Evolutionary conservation across 441 rosid genomes (phyloP).

Genomic region (Corymbia calophylla): DNA sequence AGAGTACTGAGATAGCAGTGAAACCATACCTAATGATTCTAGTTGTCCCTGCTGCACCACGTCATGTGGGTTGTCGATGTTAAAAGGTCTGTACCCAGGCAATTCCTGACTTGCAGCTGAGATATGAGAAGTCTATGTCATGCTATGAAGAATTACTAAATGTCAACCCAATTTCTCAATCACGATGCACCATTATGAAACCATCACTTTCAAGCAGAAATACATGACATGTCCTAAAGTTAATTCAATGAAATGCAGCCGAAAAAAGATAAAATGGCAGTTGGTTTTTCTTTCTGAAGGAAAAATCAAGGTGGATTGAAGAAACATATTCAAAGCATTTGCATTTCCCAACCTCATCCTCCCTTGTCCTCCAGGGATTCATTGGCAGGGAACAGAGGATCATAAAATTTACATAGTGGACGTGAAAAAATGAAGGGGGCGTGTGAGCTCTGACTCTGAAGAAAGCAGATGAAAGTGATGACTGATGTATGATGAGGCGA

Average conservation of each 20-base stretch:
- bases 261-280: not conserved
- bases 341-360: not conserved
- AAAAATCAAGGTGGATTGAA: not conserved
- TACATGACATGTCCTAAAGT: not conserved
- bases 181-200: not conserved
- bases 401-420: not conserved
- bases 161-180: not conserved
- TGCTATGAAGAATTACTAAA: not conserved
- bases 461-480: not conserved
- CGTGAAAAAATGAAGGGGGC: not conserved
- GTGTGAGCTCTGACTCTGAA: not conserved
- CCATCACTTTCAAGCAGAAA: not conserved
- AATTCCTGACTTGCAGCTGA: constrained; percentile 21
- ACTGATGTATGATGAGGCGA: not conserved
- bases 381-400: not conserved
- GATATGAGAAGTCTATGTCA: not conserved
- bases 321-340: not conserved
- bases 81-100: constrained; percentile 25
- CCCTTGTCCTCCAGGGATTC: not conserved
- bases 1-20: not conserved
- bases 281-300: not conserved
- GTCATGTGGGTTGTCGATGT: constrained; percentile 32
- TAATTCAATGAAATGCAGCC: not conserved
- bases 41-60: constrained; percentile 35
- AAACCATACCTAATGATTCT: constrained; percentile 47